Evolutionary conservation across 1,284 basidiomycete species (phyloP).

Genomic region (Cronartium quercuum): DNA sequence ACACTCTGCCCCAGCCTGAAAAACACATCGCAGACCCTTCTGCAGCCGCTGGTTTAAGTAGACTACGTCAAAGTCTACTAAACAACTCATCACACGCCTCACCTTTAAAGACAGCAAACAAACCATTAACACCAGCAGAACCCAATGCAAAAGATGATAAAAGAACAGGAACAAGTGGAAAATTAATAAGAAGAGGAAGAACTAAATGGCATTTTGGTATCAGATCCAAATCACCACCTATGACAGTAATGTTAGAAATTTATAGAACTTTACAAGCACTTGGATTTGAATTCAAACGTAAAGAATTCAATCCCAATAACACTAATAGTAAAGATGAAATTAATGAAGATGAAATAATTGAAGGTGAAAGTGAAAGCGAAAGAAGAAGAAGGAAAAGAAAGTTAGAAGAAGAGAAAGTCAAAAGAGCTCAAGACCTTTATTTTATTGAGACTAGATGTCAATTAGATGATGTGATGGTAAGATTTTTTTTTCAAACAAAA

Average conservation of each 20-base stretch:
- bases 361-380: slow-evolving; percentile 47
- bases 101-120: slow-evolving; percentile 15
- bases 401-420: slow-evolving; percentile 52
- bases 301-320: slow-evolving; percentile 50
- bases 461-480: slow-evolving; percentile 80
- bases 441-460: slow-evolving; percentile 89
- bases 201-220: slow-evolving; percentile 96
- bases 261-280: slow-evolving; percentile 84
- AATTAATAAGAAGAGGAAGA: slow-evolving; percentile 38
- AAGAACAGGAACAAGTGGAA: not conserved
- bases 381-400: slow-evolving; percentile 42
- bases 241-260: slow-evolving; percentile 99
- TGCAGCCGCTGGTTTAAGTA: not conserved
- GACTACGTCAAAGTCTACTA: slow-evolving; percentile 20
- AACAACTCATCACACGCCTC: slow-evolving; percentile 6
- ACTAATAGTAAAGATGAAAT: not conserved
- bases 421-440: slow-evolving; percentile 62
- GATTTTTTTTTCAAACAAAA: no score
- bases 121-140: slow-evolving; percentile 31
- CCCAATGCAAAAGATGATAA: slow-evolving; percentile 6
- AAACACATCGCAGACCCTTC: not conserved
- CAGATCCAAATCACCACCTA: slow-evolving; percentile 83
- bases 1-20: slow-evolving; percentile 15
- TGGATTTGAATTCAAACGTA: slow-evolving; percentile 85
- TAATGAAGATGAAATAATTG: slow-evolving; percentile 1